phyloP scores from a whole-genome alignment of 805 yeast genomes.

The Saccharomycopsis schoenii region DNA sequence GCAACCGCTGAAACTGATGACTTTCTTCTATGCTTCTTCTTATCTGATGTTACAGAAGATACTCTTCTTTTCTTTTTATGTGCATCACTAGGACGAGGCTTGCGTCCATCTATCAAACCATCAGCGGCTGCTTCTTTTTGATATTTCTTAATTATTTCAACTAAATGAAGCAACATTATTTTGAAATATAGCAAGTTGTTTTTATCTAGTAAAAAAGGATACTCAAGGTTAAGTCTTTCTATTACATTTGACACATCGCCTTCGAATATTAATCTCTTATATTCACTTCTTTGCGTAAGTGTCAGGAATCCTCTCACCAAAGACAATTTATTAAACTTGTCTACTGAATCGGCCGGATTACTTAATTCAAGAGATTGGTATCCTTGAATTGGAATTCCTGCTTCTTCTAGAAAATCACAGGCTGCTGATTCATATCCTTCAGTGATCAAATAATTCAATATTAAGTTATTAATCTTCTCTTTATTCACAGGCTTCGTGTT shows the following conservation, averaged over 20 bases:
- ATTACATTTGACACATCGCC: conserved; percentile 59
- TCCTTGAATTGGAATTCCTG: conserved; percentile 23
- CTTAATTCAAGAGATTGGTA: neutral
- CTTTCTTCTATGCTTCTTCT: conserved; percentile 13
- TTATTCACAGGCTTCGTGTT: conserved; percentile 7
- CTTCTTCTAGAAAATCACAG: conserved; percentile 47
- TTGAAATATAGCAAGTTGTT: conserved; percentile 62
- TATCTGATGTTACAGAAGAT: conserved; percentile 8
- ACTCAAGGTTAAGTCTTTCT: conserved; percentile 42
- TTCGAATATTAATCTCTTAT: conserved; percentile 41
- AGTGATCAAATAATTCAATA: conserved; percentile 64
- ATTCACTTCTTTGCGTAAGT: conserved; percentile 41
- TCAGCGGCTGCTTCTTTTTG: conserved; percentile 22
- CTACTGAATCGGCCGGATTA: neutral
- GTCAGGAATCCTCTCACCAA: conserved; percentile 35
- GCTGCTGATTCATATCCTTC: conserved; percentile 74
- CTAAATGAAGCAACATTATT: conserved; percentile 58
- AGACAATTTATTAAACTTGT: neutral
- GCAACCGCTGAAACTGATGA: conserved; percentile 2
- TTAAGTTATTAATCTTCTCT: conserved; percentile 36
- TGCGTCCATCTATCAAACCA: neutral
- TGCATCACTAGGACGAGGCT: neutral
- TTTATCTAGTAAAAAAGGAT: conserved; percentile 56
- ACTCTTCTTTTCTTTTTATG: conserved; percentile 10
- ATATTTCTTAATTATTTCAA: conserved; percentile 68